These are phyloP conservation scores for Drechslerella coelobrocha DNA, from an alignment of 2,329 filamentous ascomycete genomes.

Conservation along the genomic window DNA sequence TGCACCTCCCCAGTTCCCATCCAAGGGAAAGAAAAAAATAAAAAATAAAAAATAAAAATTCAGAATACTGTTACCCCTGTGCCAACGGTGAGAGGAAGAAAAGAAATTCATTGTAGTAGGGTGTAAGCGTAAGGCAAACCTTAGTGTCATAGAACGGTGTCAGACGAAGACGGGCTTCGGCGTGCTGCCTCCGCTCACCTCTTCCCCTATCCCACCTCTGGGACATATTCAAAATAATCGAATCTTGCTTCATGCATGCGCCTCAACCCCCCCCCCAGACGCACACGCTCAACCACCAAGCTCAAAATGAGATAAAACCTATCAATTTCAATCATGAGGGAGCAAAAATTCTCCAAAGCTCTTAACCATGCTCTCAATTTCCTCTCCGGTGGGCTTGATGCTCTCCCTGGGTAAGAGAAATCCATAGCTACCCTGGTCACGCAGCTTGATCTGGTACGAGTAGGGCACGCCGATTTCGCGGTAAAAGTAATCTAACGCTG, in stretches of 20 bases:
- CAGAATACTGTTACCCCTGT: not conserved
- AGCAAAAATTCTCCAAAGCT: slow-evolving; percentile 45
- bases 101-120: too few relatives aligned
- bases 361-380: slow-evolving; percentile 59
- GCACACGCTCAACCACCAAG: not conserved
- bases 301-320: not conserved
- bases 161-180: not conserved
- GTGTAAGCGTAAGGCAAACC: not conserved
- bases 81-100: slow-evolving; percentile 5
- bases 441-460: slow-evolving; percentile 90
- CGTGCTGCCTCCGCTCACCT: slow-evolving; percentile 9
- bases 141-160: not conserved
- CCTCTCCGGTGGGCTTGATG: slow-evolving; percentile 87
- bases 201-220: slow-evolving; percentile 5
- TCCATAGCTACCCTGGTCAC: slow-evolving; percentile 92
- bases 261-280: slow-evolving; percentile 3
- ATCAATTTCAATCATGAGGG: slow-evolving; percentile 20
- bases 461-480: slow-evolving; percentile 81
- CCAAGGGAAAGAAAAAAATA: too few relatives aligned
- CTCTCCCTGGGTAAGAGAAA: slow-evolving; percentile 86
- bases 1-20: not conserved
- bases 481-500: slow-evolving; percentile 93
- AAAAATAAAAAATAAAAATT: not conserved
- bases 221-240: too few relatives aligned
- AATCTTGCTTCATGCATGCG: not conserved